These are phyloP conservation scores for Venturia effusa DNA, from an alignment of 2,329 filamentous ascomycete species.

Conservation along the genomic window DNA sequence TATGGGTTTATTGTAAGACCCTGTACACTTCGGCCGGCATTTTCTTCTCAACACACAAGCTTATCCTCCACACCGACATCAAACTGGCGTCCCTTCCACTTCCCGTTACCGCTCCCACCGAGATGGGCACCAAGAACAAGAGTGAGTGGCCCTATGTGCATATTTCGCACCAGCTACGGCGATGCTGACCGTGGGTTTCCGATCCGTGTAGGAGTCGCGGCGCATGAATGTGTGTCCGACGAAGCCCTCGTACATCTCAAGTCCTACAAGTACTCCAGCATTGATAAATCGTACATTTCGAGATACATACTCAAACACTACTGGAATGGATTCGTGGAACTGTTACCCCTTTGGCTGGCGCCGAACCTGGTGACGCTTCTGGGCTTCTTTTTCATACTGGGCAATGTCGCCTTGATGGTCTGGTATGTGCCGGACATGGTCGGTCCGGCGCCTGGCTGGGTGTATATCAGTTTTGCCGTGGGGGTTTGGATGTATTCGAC, in stretches of 20 bases:
- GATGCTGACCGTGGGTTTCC: neutral
- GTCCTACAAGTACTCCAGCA: constrained; percentile 92
- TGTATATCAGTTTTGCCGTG: constrained; percentile 92
- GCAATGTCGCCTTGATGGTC: constrained; percentile 65
- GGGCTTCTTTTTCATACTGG: constrained; percentile 88
- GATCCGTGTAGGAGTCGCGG: constrained; percentile 29
- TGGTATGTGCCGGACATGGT: constrained; percentile 81
- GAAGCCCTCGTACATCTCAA: constrained; percentile 86
- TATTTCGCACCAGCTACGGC: neutral
- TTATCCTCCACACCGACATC: neutral
- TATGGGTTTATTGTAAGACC: neutral
- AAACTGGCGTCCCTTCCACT: constrained; percentile 10
- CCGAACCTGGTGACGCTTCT: constrained; percentile 96
- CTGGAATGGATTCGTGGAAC: constrained; percentile 92
- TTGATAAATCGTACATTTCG: constrained; percentile 91
- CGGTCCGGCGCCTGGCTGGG: constrained; percentile 72
- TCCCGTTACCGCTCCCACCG: constrained; percentile 9
- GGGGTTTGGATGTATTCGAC: constrained; percentile 96
- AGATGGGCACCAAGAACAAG: constrained; percentile 3
- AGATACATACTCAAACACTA: constrained; percentile 91
- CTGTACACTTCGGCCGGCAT: neutral
- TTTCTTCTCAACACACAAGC: neutral
- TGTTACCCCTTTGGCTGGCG: constrained; percentile 90
- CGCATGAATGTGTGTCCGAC: constrained; percentile 67
- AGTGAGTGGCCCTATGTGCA: neutral